These are phyloP conservation scores for Colletotrichum viniferum DNA, from an alignment of 2,329 filamentous ascomycete genomes.

Conservation along the genomic window DNA sequence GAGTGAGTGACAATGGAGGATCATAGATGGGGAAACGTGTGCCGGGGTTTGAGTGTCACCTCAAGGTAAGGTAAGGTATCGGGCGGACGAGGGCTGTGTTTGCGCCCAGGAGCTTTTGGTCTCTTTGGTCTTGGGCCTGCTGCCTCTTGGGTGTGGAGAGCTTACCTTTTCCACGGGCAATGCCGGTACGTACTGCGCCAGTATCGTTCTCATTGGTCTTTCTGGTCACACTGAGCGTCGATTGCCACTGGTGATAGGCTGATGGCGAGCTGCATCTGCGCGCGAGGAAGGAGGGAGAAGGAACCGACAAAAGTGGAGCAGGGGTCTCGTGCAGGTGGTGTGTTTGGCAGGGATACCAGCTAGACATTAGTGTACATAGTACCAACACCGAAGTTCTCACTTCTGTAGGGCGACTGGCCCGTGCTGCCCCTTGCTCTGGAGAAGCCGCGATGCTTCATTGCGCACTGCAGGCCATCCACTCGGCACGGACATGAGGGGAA, in stretches of 20 bases:
- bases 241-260: neutral
- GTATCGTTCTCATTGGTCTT: neutral
- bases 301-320: neutral
- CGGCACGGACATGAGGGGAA: neutral
- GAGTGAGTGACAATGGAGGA: neutral
- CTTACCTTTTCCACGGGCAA: neutral
- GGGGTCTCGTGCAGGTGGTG: slow-evolving; percentile 8
- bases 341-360: slow-evolving; percentile 3
- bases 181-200: neutral
- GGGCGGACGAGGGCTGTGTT: slow-evolving; percentile 9
- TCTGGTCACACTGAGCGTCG: neutral
- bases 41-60: neutral
- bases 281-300: neutral
- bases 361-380: neutral
- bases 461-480: neutral
- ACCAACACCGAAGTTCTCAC: neutral
- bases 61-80: neutral
- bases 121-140: neutral
- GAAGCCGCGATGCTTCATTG: neutral
- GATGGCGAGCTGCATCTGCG: neutral
- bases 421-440: neutral
- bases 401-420: neutral
- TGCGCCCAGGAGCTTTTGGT: slow-evolving; percentile 9
- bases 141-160: neutral
- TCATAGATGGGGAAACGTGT: neutral